phyloP scores from a whole-genome alignment of 75 land plant species.

The Isoetes taiwanensis region DNA sequence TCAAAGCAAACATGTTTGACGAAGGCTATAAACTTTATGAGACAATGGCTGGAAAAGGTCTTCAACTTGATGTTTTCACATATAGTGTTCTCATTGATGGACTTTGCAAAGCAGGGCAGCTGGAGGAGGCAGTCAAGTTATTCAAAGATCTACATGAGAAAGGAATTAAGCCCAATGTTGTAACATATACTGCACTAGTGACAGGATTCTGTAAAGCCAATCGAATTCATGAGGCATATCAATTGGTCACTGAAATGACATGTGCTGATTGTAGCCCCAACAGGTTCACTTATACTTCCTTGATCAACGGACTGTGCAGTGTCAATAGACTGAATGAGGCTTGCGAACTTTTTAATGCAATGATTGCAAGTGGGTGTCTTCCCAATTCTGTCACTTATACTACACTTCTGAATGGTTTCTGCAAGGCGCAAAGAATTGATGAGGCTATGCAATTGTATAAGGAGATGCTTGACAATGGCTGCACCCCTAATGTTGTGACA shows the following conservation, averaged over 20 bases:
- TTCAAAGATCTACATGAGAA: conserved; percentile 59
- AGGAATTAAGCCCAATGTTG: conserved; percentile 56
- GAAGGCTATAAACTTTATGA: no score
- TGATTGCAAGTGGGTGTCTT: conserved; percentile 25
- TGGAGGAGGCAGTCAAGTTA: conserved; percentile 64
- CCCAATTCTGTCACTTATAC: conserved; percentile 7
- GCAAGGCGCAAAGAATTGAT: conserved; percentile 11
- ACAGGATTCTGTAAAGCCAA: conserved; percentile 67
- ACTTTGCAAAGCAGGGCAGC: no score
- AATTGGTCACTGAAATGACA: conserved; percentile 35
- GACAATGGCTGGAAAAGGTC: no score
- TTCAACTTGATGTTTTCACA: conserved; percentile 24
- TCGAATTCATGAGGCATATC: no score
- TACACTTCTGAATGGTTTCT: conserved; percentile 26
- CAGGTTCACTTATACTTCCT: conserved; percentile 35
- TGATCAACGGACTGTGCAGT: conserved; percentile 30
- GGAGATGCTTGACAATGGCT: conserved; percentile 26
- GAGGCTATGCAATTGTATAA: conserved; percentile 22
- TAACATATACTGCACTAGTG: conserved; percentile 59
- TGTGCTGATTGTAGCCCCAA: conserved; percentile 14
- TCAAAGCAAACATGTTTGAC: no score
- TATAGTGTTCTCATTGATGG: conserved; percentile 35
- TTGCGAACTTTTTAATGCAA: conserved; percentile 17
- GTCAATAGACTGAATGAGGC: conserved; percentile 19
- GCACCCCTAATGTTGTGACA: conserved; percentile 39